Base-by-base conservation (phyloP, 305 asterid genomes). In the Solanum hybrid region DNA sequence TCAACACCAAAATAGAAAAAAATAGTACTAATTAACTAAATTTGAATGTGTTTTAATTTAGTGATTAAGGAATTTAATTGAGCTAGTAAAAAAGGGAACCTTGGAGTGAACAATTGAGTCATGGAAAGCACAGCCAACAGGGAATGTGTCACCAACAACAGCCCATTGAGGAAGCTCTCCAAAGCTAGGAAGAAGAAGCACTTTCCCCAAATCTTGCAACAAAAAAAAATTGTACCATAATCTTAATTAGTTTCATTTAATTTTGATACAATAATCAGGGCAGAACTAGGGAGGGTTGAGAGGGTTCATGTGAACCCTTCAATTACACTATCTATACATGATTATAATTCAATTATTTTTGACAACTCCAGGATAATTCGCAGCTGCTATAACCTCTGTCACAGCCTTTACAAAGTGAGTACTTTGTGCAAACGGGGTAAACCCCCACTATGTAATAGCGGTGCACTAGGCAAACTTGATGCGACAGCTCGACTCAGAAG, bases 161-260 rank as follows among this genome's bases (percentile, higher is more conserved):
- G 99, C 98, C 99, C 99, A 96, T 90, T 96, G 99, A 42, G 99
- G 95, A 13, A 96, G 92, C 79, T 60, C 93, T 76, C 98, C 99
- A 35, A 95, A 96, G 20, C 73, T 82, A 82, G 87, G 87, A 82
- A 82, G 87, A 17, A 82, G 87, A 17, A 82, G 73, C 8, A 95
- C 99, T 90, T 96, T 96, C 16, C 99, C 99, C 38, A 96, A 96
- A 93, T 96, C 99, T 96, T 77, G 84, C 27, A 27, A 20, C 11
- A 3, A 32, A 36, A 34, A 13, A 10, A 79, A 3, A 4, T 12
- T 2, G 3, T 5, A 80, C 5, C 34, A 10, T 6, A 38, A 13
- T 13, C 34, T 37, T 37, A 80, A 8, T 13, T 77, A 34, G 46
- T 77, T 27, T 38, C 86, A 14, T 36, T 26, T 37, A 79, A 24